Evolutionary conservation across 495 filamentous ascomycete genomes (phyloP).

Genomic region (Penicillium roqueforti): DNA sequence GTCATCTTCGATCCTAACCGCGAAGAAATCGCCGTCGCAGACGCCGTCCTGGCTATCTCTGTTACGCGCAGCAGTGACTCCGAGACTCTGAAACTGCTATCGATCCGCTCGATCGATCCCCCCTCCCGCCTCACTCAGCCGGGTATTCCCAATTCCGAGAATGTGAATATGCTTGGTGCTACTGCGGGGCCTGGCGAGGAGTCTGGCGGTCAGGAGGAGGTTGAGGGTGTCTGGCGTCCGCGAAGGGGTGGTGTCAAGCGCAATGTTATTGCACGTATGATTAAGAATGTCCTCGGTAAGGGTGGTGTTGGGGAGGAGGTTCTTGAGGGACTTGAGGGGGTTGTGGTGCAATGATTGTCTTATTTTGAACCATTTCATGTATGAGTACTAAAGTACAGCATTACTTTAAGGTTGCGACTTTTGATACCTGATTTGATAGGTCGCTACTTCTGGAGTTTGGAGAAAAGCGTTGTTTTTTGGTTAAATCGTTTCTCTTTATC

Average conservation of each 20-base stretch:
- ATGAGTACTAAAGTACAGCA: neutral
- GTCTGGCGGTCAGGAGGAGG: conserved; percentile 46
- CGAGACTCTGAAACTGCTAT: conserved; percentile 48
- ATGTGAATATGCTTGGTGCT: conserved; percentile 55
- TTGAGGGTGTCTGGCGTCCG: conserved; percentile 74
- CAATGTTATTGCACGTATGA: conserved; percentile 59
- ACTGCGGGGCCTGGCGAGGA: conserved; percentile 28
- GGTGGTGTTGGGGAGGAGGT: conserved; percentile 85
- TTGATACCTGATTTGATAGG: neutral
- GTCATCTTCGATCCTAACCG: conserved; percentile 89
- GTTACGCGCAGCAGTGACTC: conserved; percentile 42
- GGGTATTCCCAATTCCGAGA: conserved; percentile 64
- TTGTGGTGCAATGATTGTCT: conserved; percentile 35
- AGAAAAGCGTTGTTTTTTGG: neutral
- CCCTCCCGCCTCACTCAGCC: conserved; percentile 67
- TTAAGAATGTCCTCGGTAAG: conserved; percentile 58
- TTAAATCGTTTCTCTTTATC: neutral
- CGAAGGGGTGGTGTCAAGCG: conserved; percentile 71
- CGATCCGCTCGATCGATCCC: conserved; percentile 64
- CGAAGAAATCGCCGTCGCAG: conserved; percentile 89
- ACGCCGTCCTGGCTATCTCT: conserved; percentile 78
- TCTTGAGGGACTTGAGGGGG: conserved; percentile 65
- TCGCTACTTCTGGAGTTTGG: conserved; percentile 2
- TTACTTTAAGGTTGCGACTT: neutral
- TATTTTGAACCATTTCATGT: neutral